Base-by-base conservation (phyloP, 371 early-diverging fungal genomes). In the Apophysomyces trapeziformis region DNA sequence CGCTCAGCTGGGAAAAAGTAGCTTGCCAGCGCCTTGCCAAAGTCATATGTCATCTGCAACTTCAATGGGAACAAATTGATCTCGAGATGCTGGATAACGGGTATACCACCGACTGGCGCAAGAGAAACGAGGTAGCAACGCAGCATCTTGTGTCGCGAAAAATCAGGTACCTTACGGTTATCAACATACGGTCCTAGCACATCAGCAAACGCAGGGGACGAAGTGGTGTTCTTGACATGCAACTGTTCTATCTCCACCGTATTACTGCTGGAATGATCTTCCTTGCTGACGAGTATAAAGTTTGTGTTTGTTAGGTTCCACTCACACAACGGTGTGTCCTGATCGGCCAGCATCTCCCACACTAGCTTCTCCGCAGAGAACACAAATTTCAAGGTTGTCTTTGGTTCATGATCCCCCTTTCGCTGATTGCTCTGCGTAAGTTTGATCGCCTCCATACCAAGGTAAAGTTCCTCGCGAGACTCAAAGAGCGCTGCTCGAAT, bases 21-120 rank as follows among this genome's bases (percentile, higher is more conserved):
- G 41, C 85, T 78, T 39, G 89, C 85, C 43, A 95, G 73, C 21
- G 87, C 77, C 61, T 85, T 87, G 7, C 89, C 92, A 68, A 94
- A 83, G 36, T 93, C 93, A 59, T 92, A 90, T 4, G 93, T 93
- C 43, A 94, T 81, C 65, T 94, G 94, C 47, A 96, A 68, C 26
- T 87, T 77, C 5, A 95, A 69, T 1, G 97, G 95, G 38, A 81
- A 83, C 66, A 96, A 68, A 61, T 93, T 90, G 58, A 96, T 79
- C 63, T 95, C 95, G 60, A 96, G 83, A 56, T 94, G 93, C 61
- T 95, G 94, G 21, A 95, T 87, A 11, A 96, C 89, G 6, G 84
- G 85, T 63, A 95, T 95, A 5, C 96, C 95, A 35, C 90, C 95
- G 2, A 95, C 95, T 0, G 94, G 93, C 6, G 90, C 90, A 46